These are phyloP conservation scores for Quercus phellos DNA, from an alignment of 331 rosid genomes.

Conservation along the genomic window DNA sequence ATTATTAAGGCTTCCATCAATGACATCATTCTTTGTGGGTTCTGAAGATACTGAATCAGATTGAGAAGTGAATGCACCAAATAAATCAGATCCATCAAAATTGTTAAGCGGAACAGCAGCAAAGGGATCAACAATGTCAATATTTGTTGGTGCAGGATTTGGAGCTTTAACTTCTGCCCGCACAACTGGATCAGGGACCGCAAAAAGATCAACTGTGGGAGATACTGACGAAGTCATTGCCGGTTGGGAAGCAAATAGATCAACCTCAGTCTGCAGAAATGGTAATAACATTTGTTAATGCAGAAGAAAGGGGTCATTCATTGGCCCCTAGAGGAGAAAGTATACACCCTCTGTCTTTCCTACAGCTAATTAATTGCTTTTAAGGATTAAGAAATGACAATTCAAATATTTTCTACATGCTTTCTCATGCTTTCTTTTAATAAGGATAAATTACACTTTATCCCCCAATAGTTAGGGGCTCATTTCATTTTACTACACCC, in stretches of 20 bases:
- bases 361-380: background rate
- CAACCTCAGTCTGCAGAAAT: slow-evolving; percentile 55
- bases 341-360: background rate
- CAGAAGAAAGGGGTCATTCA: background rate
- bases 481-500: background rate
- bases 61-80: slow-evolving; percentile 68
- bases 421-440: background rate
- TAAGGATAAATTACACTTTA: background rate
- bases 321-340: background rate
- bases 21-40: slow-evolving; percentile 44
- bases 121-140: slow-evolving; percentile 68
- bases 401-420: background rate
- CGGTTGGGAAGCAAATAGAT: slow-evolving; percentile 75
- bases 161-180: slow-evolving; percentile 56
- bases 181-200: slow-evolving; percentile 51
- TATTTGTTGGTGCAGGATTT: slow-evolving; percentile 33
- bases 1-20: slow-evolving; percentile 29
- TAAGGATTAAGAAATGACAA: background rate
- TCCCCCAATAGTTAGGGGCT: background rate
- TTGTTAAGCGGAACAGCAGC: slow-evolving; percentile 81
- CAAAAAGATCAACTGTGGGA: slow-evolving; percentile 67
- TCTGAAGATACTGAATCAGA: slow-evolving; percentile 55
- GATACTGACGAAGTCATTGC: slow-evolving; percentile 46
- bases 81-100: slow-evolving; percentile 75
- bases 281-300: background rate